Percentiles rank a stretch among this genome's conserved stretches.
Evolutionary conservation across 805 yeast genomes (phyloP).

Genomic region (Scheffersomyces lignosus): DNA sequence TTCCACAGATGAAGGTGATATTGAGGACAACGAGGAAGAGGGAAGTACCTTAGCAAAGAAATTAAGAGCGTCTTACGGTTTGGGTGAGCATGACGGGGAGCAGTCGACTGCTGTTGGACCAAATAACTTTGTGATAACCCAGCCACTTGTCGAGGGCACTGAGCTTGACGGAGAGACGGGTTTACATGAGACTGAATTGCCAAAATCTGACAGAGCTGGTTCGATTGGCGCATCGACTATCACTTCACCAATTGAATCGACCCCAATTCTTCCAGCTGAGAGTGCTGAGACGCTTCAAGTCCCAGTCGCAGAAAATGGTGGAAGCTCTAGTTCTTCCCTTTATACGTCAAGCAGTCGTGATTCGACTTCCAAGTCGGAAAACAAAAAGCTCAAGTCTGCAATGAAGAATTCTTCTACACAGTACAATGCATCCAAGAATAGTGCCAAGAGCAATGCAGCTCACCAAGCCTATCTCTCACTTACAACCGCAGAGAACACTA

Average conservation of each 20-base stretch:
- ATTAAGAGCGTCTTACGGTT: too few species aligned
- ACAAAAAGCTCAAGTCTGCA: slow-evolving; percentile 52
- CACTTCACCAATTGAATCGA: too few species aligned
- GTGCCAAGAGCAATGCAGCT: slow-evolving; percentile 42
- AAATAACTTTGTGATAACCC: too few species aligned
- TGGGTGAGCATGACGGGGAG: too few species aligned
- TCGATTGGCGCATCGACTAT: too few species aligned
- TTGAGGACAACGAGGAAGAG: slow-evolving; percentile 24
- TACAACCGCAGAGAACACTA: slow-evolving; percentile 78
- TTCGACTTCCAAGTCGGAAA: slow-evolving; percentile 14
- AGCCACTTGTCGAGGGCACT: too few species aligned
- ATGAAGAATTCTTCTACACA: slow-evolving; percentile 41
- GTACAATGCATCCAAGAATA: slow-evolving; percentile 11
- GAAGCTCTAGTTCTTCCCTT: slow-evolving; percentile 32
- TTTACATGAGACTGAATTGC: too few species aligned
- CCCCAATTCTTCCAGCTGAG: too few species aligned
- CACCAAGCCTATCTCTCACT: slow-evolving; percentile 64
- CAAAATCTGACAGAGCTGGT: too few species aligned
- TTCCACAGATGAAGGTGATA: slow-evolving; percentile 13
- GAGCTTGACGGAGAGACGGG: too few species aligned
- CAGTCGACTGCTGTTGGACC: too few species aligned
- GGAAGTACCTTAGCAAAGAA: slow-evolving; percentile 22
- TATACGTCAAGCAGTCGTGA: slow-evolving; percentile 29
- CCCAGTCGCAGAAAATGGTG: slow-evolving; percentile 12
- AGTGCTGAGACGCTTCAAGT: slow-evolving; percentile 23